Evolutionary conservation across 805 yeast genomes (phyloP), one percentile per base, ranked within the genome.

Genomic region (Ogataea naganishii): DNA sequence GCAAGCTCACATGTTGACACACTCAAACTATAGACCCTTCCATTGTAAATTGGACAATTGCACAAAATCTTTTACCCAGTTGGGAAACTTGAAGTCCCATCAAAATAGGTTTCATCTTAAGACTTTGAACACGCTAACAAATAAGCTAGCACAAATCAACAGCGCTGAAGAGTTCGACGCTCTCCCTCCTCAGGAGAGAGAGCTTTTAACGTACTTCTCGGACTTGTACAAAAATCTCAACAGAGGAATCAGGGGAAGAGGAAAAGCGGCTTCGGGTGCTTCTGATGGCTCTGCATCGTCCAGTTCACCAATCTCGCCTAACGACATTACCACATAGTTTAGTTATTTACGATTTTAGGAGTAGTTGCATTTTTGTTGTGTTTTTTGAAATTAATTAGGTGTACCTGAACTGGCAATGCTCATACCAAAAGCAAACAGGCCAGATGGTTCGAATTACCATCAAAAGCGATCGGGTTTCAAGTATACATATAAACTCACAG

Each of bases 71-170:
- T 88, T 88, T 47, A 82, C 96, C 1, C 97, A 88, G 59, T 64
- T 88, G 44, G 96, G 96, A 3, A 88, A 88, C 48, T 67, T 88
- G 63, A 88, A 89, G 56, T 82, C 94, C 1, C 97, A 89, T 54
- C 97, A 88, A 50, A 89, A 88, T 56, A 66, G 88, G 43, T 85
- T 86, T 49, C 97, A 86, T 53, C 56, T 75, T 39, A 72, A 71
- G 11, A 77, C 94, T 0, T 62, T 89, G 39, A 74, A 74, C 40
- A 62, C 61, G 19, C 60, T 86, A 49, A 82, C 94, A 2, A 70
- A 64, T 35, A 72, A 66, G 41, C 56, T 81, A 37, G 86, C 89
- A 1, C 76, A 72, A 39, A 55, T 75, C 31, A 72, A 76, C 14
- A 67, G 71, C 4, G 62, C 66, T 24, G 54, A 50, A 31, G 44